Evolutionary conservation across 371 early-diverging fungal genomes (phyloP), one percentile per base, ranked within the genome.

Genomic region (Capillidium heterosporum): DNA sequence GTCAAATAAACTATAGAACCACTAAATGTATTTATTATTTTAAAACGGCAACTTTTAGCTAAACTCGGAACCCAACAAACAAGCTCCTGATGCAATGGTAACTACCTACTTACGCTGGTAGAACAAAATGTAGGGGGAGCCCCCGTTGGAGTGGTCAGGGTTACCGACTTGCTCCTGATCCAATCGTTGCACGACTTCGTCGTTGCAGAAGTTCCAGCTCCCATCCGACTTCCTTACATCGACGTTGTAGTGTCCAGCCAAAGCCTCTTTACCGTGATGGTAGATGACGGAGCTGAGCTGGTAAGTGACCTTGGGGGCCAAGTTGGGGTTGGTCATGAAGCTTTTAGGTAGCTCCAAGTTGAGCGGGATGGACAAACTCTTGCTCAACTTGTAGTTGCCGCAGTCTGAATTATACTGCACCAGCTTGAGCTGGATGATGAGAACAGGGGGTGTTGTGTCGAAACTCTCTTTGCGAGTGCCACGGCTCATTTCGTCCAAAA

Each of bases 211-310:
- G 52, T 91, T 75, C 95, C 95, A 96, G 65, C 81, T 76, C 35
- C 77, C 77, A 57, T 76, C 73, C 26, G 77, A 71, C 58, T 85
- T 71, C 56, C 65, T 64, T 24, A 98, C 78, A 68, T 90, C 90
- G 70, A 92, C 92, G 2, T 96, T 98, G 68, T 98, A 98, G 65
- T 98, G 98, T 4, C 98, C 98, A 39, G 92, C 96, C 11, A 76
- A 80, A 27, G 94, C 88, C 27, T 74, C 73, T 55, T 71, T 66
- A 15, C 98, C 96, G 65, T 95, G 98, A 68, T 98, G 98, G 67
- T 95, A 89, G 7, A 98, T 88, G 44, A 91, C 93, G 67, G 69
- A 61, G 23, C 60, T 44, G n/a, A 56, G 26, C 29, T 56, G 29
- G n/a, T 57, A 62, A 59, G 61, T 53, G 29, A n/a, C 17, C n/a